Conservation (phyloP, 2,329 filamentous ascomycete species). For the Amylocarpus encephaloides region DNA sequence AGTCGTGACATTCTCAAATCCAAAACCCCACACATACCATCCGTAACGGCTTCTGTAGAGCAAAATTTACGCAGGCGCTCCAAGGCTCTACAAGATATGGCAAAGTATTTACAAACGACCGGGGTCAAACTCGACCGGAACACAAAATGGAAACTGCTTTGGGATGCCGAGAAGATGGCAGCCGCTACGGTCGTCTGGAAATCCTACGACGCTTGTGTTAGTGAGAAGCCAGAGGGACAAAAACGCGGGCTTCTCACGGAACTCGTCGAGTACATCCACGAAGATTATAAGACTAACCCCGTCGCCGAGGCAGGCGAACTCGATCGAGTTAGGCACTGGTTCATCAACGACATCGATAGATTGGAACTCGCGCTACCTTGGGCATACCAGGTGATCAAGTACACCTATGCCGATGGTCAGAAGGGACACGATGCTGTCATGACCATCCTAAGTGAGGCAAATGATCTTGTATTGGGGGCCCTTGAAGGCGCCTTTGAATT, state of each 20-base stretch:
- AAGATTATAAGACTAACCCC: constrained; percentile 66
- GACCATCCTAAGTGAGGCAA: constrained; percentile 52
- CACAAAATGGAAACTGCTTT: constrained; percentile 75
- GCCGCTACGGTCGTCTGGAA: constrained; percentile 77
- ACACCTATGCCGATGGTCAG: constrained; percentile 57
- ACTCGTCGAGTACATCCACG: constrained; percentile 69
- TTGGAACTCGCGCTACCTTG: constrained; percentile 73
- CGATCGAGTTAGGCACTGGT: constrained; percentile 80
- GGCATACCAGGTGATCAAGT: constrained; percentile 70
- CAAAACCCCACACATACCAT: constrained; percentile 65
- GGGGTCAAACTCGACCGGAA: constrained; percentile 59
- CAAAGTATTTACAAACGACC: constrained; percentile 61
- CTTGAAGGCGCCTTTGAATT: constrained; percentile 63
- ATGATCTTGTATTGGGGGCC: constrained; percentile 63
- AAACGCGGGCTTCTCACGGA: constrained; percentile 67
- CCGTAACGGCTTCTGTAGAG: constrained; percentile 68
- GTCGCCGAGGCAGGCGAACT: constrained; percentile 61
- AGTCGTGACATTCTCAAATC: constrained; percentile 80
- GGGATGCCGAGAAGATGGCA: constrained; percentile 83
- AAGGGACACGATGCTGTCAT: constrained; percentile 44
- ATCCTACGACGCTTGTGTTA: constrained; percentile 64
- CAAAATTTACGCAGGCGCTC: constrained; percentile 71
- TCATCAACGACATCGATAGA: constrained; percentile 66
- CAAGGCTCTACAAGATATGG: constrained; percentile 68
- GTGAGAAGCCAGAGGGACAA: constrained; percentile 50